These are phyloP conservation scores for Elaeagnus macrophylla DNA, from an alignment of 306 rosid species.

Conservation along the genomic window DNA sequence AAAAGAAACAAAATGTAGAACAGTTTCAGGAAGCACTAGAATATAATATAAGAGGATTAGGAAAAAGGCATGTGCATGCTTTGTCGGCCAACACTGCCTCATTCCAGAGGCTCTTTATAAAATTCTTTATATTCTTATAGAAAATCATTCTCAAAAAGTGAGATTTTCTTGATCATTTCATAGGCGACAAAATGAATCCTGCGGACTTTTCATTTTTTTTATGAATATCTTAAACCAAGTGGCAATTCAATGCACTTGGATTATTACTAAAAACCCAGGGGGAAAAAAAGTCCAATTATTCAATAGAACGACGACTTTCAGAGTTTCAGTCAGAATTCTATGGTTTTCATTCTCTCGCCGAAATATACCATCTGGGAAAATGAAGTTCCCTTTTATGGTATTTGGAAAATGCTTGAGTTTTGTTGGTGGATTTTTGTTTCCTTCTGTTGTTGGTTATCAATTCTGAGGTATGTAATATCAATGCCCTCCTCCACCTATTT, in stretches of 20 bases:
- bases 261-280: background rate
- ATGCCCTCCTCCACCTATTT: slow-evolving; percentile 1
- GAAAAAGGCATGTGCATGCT: slow-evolving; percentile 15
- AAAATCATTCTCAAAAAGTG: slow-evolving; percentile 19
- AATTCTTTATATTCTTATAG: background rate
- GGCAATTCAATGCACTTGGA: slow-evolving; percentile 4
- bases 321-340: background rate
- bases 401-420: slow-evolving; percentile 8
- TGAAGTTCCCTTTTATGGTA: slow-evolving; percentile 1
- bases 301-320: background rate
- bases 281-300: background rate
- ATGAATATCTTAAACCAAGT: slow-evolving; percentile 14
- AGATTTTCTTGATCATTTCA: slow-evolving; percentile 22
- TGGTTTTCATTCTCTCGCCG: background rate
- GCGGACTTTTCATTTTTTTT: slow-evolving; percentile 5
- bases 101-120: background rate
- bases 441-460: slow-evolving; percentile 4
- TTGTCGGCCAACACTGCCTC: slow-evolving; percentile 24
- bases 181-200: slow-evolving; percentile 9
- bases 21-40: slow-evolving; percentile 18
- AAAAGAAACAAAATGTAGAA: background rate
- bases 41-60: slow-evolving; percentile 5
- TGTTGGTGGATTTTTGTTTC: slow-evolving; percentile 14
- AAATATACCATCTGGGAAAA: background rate
- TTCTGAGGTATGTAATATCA: slow-evolving; percentile 17